Evolutionary conservation across 768 basidiomycete genomes (phyloP), one percentile per base, ranked within the genome.

Genomic region (Rhizopogon rudus): DNA sequence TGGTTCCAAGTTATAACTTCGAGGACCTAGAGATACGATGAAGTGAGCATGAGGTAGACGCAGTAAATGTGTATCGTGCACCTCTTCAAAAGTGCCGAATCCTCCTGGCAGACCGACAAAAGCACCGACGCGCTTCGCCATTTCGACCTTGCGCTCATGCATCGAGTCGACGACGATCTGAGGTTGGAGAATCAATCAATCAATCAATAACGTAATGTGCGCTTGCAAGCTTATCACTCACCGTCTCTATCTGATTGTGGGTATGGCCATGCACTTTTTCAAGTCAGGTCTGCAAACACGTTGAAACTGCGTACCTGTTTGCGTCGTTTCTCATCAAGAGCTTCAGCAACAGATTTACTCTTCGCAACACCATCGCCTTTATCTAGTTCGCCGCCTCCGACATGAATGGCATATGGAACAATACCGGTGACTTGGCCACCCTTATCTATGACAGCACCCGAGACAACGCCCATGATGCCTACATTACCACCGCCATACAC

Each of bases 1-100:
- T 98, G 96, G 17, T 90, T 91, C 96, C 96, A 99, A 0, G 95
- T 97, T 13, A 86, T 81, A 58, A 91, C 94, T 71, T 98, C 96
- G 29, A 97, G 70, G n/a, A 92, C 72, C 88, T 92, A 60, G 5
- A 7, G 46, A 57, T 45, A 54, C 7, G 10, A 29, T 50, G 10
- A 28, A 12, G 40, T 45, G 31, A 60, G 40, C 6, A 39, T 20
- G 54, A 52, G 44, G 35, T 17, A n/a, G 10, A 12, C 45, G 7
- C 17, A 33, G 9, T 28, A 41, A 57, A 40, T 6, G 6, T 35
- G 37, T 2, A 16, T n/a, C 40, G 7, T 54, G 5, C 56, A 70
- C 90, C 80, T 98, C 96, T 72, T 99, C 97, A 59, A 93, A 91
- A 0, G 95, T 98, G 9, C 96, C 96, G 65, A 84, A 97, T 0